These are phyloP conservation scores for Raddia distichophylla DNA, from an alignment of 176 grass and related monocot species.

Conservation along the genomic window DNA sequence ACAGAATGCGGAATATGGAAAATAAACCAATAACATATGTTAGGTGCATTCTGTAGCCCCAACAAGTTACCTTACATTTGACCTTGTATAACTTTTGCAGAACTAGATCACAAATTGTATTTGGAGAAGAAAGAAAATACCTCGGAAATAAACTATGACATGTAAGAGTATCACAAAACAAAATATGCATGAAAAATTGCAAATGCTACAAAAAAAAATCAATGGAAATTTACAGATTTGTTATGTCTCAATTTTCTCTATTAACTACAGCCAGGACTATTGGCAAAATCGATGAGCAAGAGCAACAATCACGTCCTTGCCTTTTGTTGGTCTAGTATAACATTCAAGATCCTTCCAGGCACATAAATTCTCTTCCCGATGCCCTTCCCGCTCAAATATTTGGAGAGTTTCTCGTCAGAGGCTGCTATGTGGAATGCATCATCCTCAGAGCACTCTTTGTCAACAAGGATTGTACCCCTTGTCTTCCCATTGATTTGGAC, in stretches of 20 bases:
- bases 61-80: neutral
- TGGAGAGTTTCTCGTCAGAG: slow-evolving; percentile 78
- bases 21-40: neutral
- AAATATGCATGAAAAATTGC: neutral
- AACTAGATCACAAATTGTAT: neutral
- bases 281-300: neutral
- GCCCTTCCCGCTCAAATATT: slow-evolving; percentile 68
- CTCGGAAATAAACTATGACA: neutral
- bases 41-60: slow-evolving; percentile 2
- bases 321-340: slow-evolving; percentile 87
- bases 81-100: neutral
- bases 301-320: slow-evolving; percentile 48
- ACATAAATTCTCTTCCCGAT: slow-evolving; percentile 93
- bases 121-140: neutral
- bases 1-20: neutral
- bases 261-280: neutral
- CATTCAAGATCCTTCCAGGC: slow-evolving; percentile 93
- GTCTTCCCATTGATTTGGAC: slow-evolving; percentile 97
- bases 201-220: slow-evolving; percentile 25
- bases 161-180: neutral
- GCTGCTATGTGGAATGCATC: slow-evolving; percentile 72
- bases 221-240: slow-evolving; percentile 44
- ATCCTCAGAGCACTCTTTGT: slow-evolving; percentile 74
- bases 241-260: neutral
- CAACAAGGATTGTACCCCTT: slow-evolving; percentile 82